These are phyloP conservation scores for Geranium rotundifolium DNA, from an alignment of 345 rosid genomes.

Conservation along the genomic window DNA sequence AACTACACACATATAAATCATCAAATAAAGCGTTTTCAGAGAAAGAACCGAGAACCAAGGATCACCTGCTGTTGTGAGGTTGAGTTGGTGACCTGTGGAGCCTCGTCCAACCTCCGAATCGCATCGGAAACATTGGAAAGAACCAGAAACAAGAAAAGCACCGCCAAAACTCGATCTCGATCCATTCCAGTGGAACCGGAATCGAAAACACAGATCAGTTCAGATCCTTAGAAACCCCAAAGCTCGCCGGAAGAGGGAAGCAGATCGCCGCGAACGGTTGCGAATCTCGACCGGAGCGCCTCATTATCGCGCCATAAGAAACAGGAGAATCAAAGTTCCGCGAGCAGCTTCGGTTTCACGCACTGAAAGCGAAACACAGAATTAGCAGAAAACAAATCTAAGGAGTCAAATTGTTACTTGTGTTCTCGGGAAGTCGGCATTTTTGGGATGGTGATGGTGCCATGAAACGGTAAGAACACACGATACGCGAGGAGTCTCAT, in stretches of 20 bases:
- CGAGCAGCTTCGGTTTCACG: conserved; percentile 11
- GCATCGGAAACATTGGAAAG: conserved; percentile 27
- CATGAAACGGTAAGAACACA: background rate
- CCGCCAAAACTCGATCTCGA: conserved; percentile 13
- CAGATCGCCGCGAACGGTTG: background rate
- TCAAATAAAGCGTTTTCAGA: background rate
- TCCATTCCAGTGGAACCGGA: conserved; percentile 21
- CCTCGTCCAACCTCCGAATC: conserved; percentile 24
- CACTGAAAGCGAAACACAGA: background rate
- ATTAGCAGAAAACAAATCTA: background rate
- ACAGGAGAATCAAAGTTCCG: background rate
- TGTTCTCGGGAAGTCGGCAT: background rate
- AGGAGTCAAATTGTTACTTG: background rate
- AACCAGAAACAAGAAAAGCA: conserved; percentile 31
- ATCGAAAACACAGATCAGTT: conserved; percentile 1
- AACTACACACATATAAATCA: background rate
- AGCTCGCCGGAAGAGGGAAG: background rate
- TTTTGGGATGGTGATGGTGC: too few species aligned
- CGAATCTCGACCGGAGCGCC: background rate
- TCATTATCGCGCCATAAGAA: background rate
- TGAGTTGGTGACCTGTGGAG: conserved; percentile 10
- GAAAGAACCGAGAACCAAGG: background rate
- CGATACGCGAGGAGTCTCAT: background rate
- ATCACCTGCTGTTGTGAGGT: conserved; percentile 15
- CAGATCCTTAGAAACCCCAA: background rate